phyloP scores from a whole-genome alignment of 257 asterid species.

The Forsythia suspensa region DNA sequence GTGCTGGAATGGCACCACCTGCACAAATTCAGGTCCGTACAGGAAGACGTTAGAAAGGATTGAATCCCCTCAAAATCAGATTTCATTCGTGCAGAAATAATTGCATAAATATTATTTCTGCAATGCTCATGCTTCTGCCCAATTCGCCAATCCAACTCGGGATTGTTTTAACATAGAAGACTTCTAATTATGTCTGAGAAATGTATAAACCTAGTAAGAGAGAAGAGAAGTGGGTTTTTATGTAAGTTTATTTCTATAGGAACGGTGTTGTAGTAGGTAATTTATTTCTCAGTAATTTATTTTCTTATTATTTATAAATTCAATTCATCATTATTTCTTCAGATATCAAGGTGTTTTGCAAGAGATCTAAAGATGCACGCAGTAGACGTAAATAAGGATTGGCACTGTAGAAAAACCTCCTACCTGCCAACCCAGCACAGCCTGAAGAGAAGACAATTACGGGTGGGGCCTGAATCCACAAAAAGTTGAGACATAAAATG shows the following conservation, averaged over 20 bases:
- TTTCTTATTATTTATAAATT: not conserved
- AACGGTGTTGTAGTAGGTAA: not conserved
- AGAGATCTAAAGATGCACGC: not conserved
- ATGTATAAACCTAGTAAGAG: not conserved
- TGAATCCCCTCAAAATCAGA: not conserved
- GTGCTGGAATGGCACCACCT: slow-evolving; percentile 96
- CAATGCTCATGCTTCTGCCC: not conserved
- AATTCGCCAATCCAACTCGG: not conserved
- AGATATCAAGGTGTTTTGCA: slow-evolving; percentile 12
- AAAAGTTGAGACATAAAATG: slow-evolving; percentile 12
- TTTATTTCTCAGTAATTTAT: not conserved
- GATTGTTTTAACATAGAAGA: not conserved
- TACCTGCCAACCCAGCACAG: slow-evolving; percentile 91
- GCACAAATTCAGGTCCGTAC: slow-evolving; percentile 27
- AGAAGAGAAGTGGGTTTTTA: not conserved
- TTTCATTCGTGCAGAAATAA: not conserved
- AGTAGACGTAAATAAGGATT: slow-evolving; percentile 1
- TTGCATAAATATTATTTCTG: not conserved
- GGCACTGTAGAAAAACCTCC: slow-evolving; percentile 24
- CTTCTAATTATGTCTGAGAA: not conserved
- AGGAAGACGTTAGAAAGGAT: slow-evolving; percentile 5
- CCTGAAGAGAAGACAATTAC: slow-evolving; percentile 85
- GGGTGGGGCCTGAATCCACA: slow-evolving; percentile 75
- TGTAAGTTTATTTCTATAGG: not conserved
- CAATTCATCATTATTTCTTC: not conserved